Percentiles rank a stretch among this genome's conserved stretches.
Conservation (phyloP, 2,329 filamentous ascomycete species). For the Fusarium tricinctum region DNA sequence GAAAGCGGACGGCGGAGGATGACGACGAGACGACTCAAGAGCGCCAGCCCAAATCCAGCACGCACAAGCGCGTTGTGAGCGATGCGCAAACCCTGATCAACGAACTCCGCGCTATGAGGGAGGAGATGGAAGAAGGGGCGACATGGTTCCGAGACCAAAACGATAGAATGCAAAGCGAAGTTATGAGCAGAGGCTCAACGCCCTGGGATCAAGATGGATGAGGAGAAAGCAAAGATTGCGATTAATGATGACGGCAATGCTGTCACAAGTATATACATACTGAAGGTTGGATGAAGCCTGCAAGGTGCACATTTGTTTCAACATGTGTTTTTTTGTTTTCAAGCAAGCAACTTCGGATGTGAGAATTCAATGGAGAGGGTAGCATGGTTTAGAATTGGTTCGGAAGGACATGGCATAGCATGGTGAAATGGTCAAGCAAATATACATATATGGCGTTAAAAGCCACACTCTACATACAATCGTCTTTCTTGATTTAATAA, state of each 20-base stretch:
- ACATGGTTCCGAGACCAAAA: slow-evolving; percentile 64
- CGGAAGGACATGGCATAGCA: slow-evolving; percentile 24
- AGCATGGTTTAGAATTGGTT: slow-evolving; percentile 30
- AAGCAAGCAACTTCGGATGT: slow-evolving; percentile 36
- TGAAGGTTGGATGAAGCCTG: slow-evolving; percentile 46
- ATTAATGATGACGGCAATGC: slow-evolving; percentile 15
- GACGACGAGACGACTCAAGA: slow-evolving; percentile 36
- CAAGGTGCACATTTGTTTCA: slow-evolving; percentile 26
- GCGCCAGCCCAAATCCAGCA: slow-evolving; percentile 39
- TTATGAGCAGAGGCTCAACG: slow-evolving; percentile 53
- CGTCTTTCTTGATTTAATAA: neutral
- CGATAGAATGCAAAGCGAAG: slow-evolving; percentile 57
- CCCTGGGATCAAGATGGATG: slow-evolving; percentile 54
- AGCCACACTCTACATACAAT: slow-evolving; percentile 11
- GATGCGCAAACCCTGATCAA: slow-evolving; percentile 58
- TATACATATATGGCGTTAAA: slow-evolving; percentile 24
- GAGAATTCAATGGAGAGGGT: slow-evolving; percentile 18
- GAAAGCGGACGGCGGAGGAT: slow-evolving; percentile 53
- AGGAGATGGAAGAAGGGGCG: slow-evolving; percentile 63
- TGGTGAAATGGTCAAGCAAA: slow-evolving; percentile 29
- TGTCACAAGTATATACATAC: slow-evolving; percentile 48
- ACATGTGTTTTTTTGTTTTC: slow-evolving; percentile 33
- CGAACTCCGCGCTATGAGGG: slow-evolving; percentile 59
- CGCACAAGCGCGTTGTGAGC: slow-evolving; percentile 59
- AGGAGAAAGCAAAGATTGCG: slow-evolving; percentile 6